Base-by-base conservation (phyloP, 345 rosid species). In the Mangifera indica region DNA sequence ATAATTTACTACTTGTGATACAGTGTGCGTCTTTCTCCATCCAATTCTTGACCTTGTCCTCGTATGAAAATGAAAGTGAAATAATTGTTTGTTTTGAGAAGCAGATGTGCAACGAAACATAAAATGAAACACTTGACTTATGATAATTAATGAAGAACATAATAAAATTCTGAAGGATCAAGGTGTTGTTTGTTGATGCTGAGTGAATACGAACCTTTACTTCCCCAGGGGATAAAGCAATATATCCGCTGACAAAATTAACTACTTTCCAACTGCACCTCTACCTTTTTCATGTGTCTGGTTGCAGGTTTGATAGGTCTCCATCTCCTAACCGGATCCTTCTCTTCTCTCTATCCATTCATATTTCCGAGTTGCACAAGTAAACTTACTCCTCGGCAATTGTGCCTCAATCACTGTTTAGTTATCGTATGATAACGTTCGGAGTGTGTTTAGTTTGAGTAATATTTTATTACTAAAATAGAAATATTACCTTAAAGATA, bases 151-250 rank as follows among this genome's bases (percentile, higher is more conserved):
- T 3, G 8, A 63, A 25, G 26, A 44, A 44, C 67, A 63, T 22
- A 63, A 45, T 25, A 63, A 29, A 12, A 11, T 22, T 48, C 52
- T 10, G 51, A 46, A 46, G 51, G 12, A 10, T 46, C 51, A 40
- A 10, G 49, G 15, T 20, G 49, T 7, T 17, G 34, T 29, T 29
- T 29, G 34, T 29, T 29, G 34, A 29, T 18, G 14, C 49, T 0
- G 70, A 66, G 49, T 67, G 66, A 60, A 14, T 32, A 46, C 56
- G 53, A 55, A 69, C 62, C 53, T 15, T 7, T 66, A 11, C 29
- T 57, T 55, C 10, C 10, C 52, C 34, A 10, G 22, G 49, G 14
- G 1, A 40, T 8, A 3, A 68, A 40, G 17, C 62, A 34, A 42
- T 15, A 37, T 42, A 62, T 64, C 2, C 26, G 1, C 48, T 29